Conservation (phyloP, 208 protist species). For the Leishmania gerbilli region DNA sequence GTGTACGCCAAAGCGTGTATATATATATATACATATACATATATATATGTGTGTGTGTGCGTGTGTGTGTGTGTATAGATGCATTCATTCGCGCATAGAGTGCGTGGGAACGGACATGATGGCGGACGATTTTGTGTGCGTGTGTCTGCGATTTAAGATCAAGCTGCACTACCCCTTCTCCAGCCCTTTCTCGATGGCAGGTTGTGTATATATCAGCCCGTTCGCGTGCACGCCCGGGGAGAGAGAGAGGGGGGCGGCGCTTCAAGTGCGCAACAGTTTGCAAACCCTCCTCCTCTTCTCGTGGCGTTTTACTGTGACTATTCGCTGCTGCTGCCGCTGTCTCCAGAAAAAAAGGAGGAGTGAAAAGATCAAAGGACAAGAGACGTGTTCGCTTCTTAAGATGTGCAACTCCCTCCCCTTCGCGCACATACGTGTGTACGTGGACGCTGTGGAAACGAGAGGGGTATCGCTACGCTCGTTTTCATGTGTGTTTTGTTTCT, state of each 20-base stretch:
- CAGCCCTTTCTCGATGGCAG: background rate
- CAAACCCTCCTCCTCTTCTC: background rate
- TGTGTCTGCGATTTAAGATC: background rate
- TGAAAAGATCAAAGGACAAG: background rate
- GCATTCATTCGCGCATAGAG: background rate
- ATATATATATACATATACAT: background rate
- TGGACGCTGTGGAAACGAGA: background rate
- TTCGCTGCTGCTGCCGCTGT: background rate
- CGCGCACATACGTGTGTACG: background rate
- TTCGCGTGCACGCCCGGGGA: background rate
- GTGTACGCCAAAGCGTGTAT: background rate
- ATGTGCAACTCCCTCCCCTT: background rate
- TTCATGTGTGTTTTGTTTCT: background rate
- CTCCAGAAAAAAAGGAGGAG: background rate
- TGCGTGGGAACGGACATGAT: background rate
- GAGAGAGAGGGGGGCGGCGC: background rate
- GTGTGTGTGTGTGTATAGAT: too few species aligned
- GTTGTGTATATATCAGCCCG: background rate
- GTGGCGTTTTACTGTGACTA: background rate
- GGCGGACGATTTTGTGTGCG: background rate
- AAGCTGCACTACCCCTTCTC: background rate
- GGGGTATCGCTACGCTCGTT: background rate
- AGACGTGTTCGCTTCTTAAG: background rate
- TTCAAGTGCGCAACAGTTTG: background rate
- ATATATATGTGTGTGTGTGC: background rate